Evolutionary conservation across 129 eudicot species (phyloP), one percentile per base, ranked within the genome.

Genomic region (Flaveria robusta): DNA sequence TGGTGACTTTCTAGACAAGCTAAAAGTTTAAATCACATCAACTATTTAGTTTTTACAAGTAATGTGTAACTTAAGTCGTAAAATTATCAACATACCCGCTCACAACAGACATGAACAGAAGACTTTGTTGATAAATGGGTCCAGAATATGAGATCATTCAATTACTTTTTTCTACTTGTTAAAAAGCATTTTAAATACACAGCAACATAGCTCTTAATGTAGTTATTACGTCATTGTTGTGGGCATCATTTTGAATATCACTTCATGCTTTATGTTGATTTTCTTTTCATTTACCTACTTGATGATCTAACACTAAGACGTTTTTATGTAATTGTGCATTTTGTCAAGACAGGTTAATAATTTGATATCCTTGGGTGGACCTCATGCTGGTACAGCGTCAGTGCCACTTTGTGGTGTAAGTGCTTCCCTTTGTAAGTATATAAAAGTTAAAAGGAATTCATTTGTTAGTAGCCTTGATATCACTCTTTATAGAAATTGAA

Each of bases 371-470:
- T 72, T 93, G 56, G 98, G 96, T 74, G 98, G 98, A 64, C 98
- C 98, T 84, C 98, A 93, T 85, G 98, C 98, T 81, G 98, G 98
- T 54, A 93, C 92, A 72, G 98, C 98, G 70, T 93, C 98, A 5
- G 96, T 93, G 81, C 98, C 98, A 10, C 90, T 93, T 29, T 93
- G 98, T 77, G 98, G 98, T 68, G 98, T 93, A 93, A 90, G 97
- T 82, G 43, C 74, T 81, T 45, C 71, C 71, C 27, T 46, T 56
- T 72, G 15, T 24, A 45, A 50, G 56, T 29, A 66, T 52, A 51
- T 77, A 23, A 19, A 66, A 37, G 66, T 66, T 65, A 45, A 20
- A 63, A n/a, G 47, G 69, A 77, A 67, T 67, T 56, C 37, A 9
- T 78, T 29, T 56, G 18, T 46, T 63, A 62, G 29, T 54, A 67